Evolutionary conservation across 176 grass and related monocot species (phyloP), one percentile per base, ranked within the genome.

Genomic region (Hyparrhenia diplandra): DNA sequence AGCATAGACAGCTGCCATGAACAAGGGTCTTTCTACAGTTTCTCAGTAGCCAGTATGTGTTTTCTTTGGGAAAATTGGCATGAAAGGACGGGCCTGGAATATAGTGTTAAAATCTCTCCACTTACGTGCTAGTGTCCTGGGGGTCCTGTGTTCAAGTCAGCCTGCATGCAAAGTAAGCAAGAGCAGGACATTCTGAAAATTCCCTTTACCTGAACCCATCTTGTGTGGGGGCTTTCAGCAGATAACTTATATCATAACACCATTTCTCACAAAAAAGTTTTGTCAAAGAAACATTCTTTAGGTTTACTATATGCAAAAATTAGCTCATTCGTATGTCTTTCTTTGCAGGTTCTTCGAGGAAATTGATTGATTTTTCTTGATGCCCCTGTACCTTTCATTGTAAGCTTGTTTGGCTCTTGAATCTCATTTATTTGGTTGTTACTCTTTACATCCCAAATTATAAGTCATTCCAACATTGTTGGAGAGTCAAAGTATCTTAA

Each of bases 301-400:
- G 47, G 34, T 71, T 54, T 34, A 28, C 37, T 45, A 0, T 54
- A 76, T 62, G 12, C 6, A 32, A 47, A 8, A 58, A 54, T 40
- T 74, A 69, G 23, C 31, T 84, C 10, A 80, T 84, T 55, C 40
- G 37, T 58, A 30, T 82, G 16, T 73, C 18, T 54, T 78, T 24
- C 65, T 89, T 82, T 93, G 69, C 86, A 98, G 96, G 88, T 98
- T 82, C 77, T 98, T 59, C 96, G 27, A 88, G 36, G 68, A 98
- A 91, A 87, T 84, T 98, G 96, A 41, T 90, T 52, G 96, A 93
- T n/a, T 86, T 90, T 98, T 65, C 73, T 98, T 84, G 96, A 98
- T 82, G 96, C 96, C 45, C 96, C 96, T 3, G 96, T 98, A 74
- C 96, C 96, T 83, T 98, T 93, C 83, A 89, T 98, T 91, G 96